phyloP scores from a whole-genome alignment of 345 rosid species.

The Garcia nutans region DNA sequence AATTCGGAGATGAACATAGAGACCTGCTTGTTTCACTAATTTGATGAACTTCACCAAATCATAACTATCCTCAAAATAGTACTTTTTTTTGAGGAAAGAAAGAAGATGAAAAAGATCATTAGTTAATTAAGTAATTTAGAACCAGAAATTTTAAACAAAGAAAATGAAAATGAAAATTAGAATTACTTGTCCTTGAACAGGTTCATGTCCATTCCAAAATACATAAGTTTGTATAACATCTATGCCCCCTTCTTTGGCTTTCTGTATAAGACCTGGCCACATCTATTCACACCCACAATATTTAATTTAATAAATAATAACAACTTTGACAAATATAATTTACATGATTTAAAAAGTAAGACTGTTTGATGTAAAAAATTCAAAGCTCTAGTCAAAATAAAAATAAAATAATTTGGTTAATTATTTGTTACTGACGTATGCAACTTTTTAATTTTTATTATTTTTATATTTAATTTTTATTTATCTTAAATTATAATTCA shows the following conservation, averaged over 20 bases:
- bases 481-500: too few species aligned
- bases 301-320: too few species aligned
- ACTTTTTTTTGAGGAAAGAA: slow-evolving; percentile 6
- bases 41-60: slow-evolving; percentile 36
- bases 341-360: too few species aligned
- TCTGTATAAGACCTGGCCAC: slow-evolving; percentile 93
- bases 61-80: slow-evolving; percentile 34
- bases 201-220: slow-evolving; percentile 96
- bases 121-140: not conserved
- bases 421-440: too few species aligned
- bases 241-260: slow-evolving; percentile 90
- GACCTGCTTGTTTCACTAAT: slow-evolving; percentile 34
- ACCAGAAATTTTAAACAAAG: too few species aligned
- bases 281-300: slow-evolving; percentile 43
- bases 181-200: slow-evolving; percentile 75
- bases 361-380: too few species aligned
- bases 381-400: too few species aligned
- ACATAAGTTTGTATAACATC: slow-evolving; percentile 91
- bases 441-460: too few species aligned
- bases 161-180: not conserved
- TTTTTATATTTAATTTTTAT: too few species aligned
- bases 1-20: slow-evolving; percentile 34
- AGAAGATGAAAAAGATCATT: not conserved
- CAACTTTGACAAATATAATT: too few species aligned
- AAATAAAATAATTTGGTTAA: too few species aligned